These are phyloP conservation scores for Myxozyma monticola DNA, from an alignment of 805 yeast species.

Conservation along the genomic window DNA sequence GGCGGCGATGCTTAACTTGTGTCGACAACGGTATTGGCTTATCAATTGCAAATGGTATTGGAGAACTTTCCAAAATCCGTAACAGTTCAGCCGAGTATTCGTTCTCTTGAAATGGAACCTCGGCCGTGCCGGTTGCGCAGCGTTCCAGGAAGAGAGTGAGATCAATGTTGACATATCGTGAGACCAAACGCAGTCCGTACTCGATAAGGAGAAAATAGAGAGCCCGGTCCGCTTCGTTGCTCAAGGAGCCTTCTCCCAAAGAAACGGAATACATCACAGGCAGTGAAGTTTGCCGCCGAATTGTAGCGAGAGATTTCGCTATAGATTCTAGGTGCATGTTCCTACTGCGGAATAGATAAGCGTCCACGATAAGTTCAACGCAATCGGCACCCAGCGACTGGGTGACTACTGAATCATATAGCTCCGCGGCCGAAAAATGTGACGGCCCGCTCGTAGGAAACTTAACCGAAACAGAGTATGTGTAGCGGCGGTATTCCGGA, in stretches of 20 bases:
- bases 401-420: constrained; percentile 37
- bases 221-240: constrained; percentile 28
- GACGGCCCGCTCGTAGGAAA: constrained; percentile 48
- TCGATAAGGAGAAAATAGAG: constrained; percentile 58
- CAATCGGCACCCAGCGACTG: constrained; percentile 72
- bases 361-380: constrained; percentile 78
- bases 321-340: constrained; percentile 49
- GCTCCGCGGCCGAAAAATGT: constrained; percentile 71
- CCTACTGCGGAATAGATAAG: constrained; percentile 52
- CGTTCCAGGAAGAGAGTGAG: constrained; percentile 1
- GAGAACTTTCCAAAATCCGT: constrained; percentile 47
- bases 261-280: constrained; percentile 81
- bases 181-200: constrained; percentile 67
- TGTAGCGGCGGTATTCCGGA: constrained; percentile 14
- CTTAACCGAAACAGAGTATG: constrained; percentile 45
- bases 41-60: constrained; percentile 72
- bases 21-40: constrained; percentile 49
- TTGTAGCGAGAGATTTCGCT: constrained; percentile 64
- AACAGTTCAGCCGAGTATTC: not conserved
- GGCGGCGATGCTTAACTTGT: constrained; percentile 48
- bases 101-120: not conserved
- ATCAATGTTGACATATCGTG: constrained; percentile 14
- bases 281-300: constrained; percentile 62
- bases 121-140: not conserved
- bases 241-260: constrained; percentile 39